These are phyloP conservation scores for Dactylellina parvicollis DNA, from an alignment of 2,329 filamentous ascomycete species.

Conservation along the genomic window DNA sequence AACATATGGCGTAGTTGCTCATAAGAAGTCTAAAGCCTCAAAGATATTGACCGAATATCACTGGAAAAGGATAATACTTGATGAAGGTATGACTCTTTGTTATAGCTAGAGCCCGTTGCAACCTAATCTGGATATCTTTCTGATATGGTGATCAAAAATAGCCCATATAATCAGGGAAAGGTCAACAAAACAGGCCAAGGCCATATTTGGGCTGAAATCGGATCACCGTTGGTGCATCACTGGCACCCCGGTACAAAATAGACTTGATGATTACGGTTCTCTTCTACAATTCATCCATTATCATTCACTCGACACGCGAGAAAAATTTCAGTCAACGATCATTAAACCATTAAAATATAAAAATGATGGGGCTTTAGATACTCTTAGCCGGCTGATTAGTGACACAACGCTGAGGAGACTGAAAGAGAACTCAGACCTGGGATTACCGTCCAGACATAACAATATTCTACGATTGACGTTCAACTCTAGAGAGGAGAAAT, in stretches of 20 bases:
- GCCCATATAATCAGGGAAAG: constrained; percentile 61
- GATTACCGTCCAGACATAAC: constrained; percentile 28
- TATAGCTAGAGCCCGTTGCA: too few species aligned
- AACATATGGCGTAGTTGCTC: constrained; percentile 59
- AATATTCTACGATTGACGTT: constrained; percentile 46
- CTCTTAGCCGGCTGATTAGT: constrained; percentile 56
- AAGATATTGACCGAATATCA: constrained; percentile 10
- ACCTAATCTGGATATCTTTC: background rate
- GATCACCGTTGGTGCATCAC: constrained; percentile 62
- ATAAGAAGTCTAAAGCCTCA: constrained; percentile 21
- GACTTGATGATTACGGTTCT: constrained; percentile 62
- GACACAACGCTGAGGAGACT: constrained; percentile 60
- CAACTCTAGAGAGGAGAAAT: background rate
- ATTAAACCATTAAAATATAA: constrained; percentile 55
- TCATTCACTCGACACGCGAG: constrained; percentile 54
- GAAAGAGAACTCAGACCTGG: constrained; percentile 54
- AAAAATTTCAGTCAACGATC: constrained; percentile 57
- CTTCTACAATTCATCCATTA: constrained; percentile 61
- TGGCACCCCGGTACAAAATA: constrained; percentile 63
- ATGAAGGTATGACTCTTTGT: constrained; percentile 60
- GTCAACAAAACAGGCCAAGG: constrained; percentile 58
- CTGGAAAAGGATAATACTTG: constrained; percentile 61
- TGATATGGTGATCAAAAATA: constrained; percentile 39
- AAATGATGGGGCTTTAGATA: constrained; percentile 48
- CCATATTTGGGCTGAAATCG: constrained; percentile 56